These are phyloP conservation scores for Scedosporium apiospermum DNA, from an alignment of 2,329 filamentous ascomycete species.

Conservation along the genomic window DNA sequence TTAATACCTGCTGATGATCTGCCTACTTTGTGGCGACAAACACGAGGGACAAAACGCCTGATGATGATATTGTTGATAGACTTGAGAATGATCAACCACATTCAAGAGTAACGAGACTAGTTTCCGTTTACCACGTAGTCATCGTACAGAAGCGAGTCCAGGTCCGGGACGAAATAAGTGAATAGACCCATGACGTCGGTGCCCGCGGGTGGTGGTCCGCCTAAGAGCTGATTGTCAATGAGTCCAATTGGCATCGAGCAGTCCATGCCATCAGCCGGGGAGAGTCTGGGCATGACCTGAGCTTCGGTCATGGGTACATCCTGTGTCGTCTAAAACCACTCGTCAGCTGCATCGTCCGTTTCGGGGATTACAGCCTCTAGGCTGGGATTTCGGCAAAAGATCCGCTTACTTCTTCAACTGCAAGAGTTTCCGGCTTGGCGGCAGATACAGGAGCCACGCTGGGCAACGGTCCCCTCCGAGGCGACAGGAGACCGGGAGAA, in stretches of 20 bases:
- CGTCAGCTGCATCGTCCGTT: not conserved
- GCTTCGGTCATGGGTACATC: not conserved
- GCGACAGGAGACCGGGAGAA: slow-evolving; percentile 7
- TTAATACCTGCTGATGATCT: too few species aligned
- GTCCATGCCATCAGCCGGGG: not conserved
- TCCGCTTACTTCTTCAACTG: not conserved
- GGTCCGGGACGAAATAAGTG: slow-evolving; percentile 14
- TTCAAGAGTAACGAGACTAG: too few species aligned
- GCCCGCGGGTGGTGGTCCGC: slow-evolving; percentile 10
- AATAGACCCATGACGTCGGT: slow-evolving; percentile 18
- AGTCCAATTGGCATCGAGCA: not conserved
- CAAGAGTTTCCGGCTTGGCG: not conserved
- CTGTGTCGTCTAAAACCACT: not conserved
- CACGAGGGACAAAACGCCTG: too few species aligned
- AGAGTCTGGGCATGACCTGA: not conserved
- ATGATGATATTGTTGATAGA: too few species aligned
- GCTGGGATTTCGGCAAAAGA: slow-evolving; percentile 9
- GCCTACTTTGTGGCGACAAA: too few species aligned
- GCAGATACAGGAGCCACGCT: not conserved
- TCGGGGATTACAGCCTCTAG: not conserved
- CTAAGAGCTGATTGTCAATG: not conserved
- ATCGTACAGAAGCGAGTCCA: slow-evolving; percentile 13
- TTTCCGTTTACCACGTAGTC: not conserved
- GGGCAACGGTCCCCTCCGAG: not conserved
- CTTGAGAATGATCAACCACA: too few species aligned